A percentile compares a stretch with the other conserved stretches of the same genome.
phyloP scores from a whole-genome alignment of 2,329 filamentous ascomycete genomes.

The Xylaria sp. region DNA sequence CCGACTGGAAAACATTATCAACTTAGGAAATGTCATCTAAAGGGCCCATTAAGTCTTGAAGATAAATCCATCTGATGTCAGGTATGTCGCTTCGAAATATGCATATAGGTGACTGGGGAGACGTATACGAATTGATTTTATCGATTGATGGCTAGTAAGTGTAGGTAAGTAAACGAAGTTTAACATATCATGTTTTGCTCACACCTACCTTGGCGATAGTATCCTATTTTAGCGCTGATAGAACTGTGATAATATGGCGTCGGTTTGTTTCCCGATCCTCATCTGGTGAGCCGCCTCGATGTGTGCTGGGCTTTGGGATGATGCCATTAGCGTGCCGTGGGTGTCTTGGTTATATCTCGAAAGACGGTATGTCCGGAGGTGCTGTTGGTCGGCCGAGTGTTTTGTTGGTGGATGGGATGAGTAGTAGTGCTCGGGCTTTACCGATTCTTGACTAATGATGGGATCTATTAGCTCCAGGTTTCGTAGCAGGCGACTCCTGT shows the following conservation, averaged over 20 bases:
- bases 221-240: constrained; percentile 17
- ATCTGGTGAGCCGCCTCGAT: constrained; percentile 15
- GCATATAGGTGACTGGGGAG: background rate
- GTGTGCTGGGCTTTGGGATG: constrained; percentile 2
- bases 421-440: constrained; percentile 28
- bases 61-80: background rate
- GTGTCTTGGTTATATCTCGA: constrained; percentile 26
- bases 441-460: constrained; percentile 16
- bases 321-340: constrained; percentile 26
- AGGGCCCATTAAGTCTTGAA: too few species aligned
- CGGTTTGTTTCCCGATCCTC: constrained; percentile 25
- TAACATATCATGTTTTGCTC: background rate
- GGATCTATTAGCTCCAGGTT: background rate
- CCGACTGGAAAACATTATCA: background rate
- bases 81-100: background rate
- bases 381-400: constrained; percentile 18
- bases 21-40: background rate
- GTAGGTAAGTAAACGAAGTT: background rate
- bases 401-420: constrained; percentile 27
- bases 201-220: background rate
- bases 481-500: background rate
- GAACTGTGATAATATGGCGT: constrained; percentile 24
- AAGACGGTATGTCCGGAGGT: constrained; percentile 27
- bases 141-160: background rate
- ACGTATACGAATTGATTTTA: background rate